These are phyloP conservation scores for Cutaneotrichosporon curvatum DNA, from an alignment of 1,284 basidiomycete genomes.

Conservation along the genomic window DNA sequence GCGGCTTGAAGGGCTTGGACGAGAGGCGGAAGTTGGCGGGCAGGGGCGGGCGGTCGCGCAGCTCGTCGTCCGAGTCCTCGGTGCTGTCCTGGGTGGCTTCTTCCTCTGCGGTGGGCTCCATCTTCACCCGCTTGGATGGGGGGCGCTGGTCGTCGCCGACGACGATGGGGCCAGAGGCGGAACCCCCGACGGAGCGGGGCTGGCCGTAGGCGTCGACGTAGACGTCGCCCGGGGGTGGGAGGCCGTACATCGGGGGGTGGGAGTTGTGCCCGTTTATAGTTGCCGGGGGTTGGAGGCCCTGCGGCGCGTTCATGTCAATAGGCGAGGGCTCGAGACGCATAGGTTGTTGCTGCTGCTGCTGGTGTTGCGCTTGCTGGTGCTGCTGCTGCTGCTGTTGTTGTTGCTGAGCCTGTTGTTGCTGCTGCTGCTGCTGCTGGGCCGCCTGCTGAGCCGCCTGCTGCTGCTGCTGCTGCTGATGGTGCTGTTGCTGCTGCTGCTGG, in stretches of 20 bases:
- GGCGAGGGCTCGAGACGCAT: conserved; percentile 5
- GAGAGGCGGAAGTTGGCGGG: conserved; percentile 56
- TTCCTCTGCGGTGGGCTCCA: background rate
- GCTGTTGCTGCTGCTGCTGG: background rate
- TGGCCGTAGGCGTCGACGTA: conserved; percentile 43
- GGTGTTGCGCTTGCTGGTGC: background rate
- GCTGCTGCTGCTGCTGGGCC: background rate
- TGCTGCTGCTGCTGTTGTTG: conserved; percentile 2
- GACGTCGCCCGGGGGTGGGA: conserved; percentile 27
- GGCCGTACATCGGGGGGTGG: conserved; percentile 10
- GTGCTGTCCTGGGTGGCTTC: conserved; percentile 12
- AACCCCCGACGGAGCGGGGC: conserved; percentile 24
- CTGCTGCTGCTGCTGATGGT: conserved; percentile 1
- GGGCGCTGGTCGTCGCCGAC: conserved; percentile 9
- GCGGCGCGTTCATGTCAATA: conserved; percentile 3
- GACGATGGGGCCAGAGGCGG: conserved; percentile 3
- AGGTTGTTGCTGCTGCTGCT: background rate
- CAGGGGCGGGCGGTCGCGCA: conserved; percentile 25
- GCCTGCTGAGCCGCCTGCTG: background rate
- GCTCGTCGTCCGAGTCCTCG: conserved; percentile 28
- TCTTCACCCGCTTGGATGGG: conserved; percentile 21
- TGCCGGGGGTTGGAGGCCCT: conserved; percentile 21
- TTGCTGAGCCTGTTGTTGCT: background rate
- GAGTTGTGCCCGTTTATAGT: conserved; percentile 33
- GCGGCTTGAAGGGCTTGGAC: conserved; percentile 58